A percentile compares a stretch with the other conserved stretches of the same genome.
These are phyloP conservation scores for Mucor racemosus DNA, from an alignment of 371 early-diverging fungal species.

Conservation along the genomic window DNA sequence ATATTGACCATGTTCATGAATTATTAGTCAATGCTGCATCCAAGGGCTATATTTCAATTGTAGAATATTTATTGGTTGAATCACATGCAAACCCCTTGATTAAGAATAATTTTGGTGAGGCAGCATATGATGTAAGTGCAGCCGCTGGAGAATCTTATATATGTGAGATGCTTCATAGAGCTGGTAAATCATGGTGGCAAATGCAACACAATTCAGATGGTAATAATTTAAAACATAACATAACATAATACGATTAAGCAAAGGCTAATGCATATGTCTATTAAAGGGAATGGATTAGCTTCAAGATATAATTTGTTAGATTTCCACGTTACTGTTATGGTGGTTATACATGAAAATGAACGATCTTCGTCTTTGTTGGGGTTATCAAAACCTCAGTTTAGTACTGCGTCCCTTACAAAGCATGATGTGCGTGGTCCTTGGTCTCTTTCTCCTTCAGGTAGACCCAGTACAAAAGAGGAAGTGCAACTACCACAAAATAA, in stretches of 20 bases:
- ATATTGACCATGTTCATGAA: not conserved
- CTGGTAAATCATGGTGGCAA: conserved; percentile 56
- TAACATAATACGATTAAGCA: too few species aligned
- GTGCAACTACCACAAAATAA: conserved; percentile 50
- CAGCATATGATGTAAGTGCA: conserved; percentile 85
- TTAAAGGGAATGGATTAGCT: conserved; percentile 16
- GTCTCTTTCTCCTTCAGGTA: conserved; percentile 54
- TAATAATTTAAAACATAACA: not conserved
- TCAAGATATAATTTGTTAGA: conserved; percentile 45
- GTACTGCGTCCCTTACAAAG: conserved; percentile 49
- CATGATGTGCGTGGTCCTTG: conserved; percentile 62
- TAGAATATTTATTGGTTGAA: conserved; percentile 67
- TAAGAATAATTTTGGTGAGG: conserved; percentile 73
- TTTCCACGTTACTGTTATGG: conserved; percentile 63
- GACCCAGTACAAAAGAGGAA: conserved; percentile 52
- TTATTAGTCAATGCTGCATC: conserved; percentile 76
- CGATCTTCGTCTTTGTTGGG: conserved; percentile 55
- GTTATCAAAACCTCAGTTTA: conserved; percentile 53
- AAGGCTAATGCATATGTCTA: not conserved
- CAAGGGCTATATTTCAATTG: conserved; percentile 70
- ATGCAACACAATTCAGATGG: conserved; percentile 36
- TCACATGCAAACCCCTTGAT: conserved; percentile 68
- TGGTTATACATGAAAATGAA: conserved; percentile 70
- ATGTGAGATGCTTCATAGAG: conserved; percentile 69
- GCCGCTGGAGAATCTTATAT: conserved; percentile 63